phyloP scores from a whole-genome alignment of 495 filamentous ascomycete species.

The Hypoxylon subgilvum region DNA sequence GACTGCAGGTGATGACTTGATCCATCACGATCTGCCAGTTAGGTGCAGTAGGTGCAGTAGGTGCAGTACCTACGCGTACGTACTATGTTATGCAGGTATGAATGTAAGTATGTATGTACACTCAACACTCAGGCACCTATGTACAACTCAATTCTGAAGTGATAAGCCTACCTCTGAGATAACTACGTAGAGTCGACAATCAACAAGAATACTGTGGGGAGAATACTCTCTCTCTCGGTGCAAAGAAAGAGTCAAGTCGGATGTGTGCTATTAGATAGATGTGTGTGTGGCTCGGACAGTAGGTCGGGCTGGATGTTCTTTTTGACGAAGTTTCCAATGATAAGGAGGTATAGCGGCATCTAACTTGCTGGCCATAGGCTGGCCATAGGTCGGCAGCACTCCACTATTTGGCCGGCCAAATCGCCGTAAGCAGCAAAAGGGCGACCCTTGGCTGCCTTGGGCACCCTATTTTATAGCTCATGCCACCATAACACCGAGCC shows the following conservation, averaged over 20 bases:
- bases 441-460: conserved; percentile 35
- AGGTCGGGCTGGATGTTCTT: background rate
- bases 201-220: too few relatives aligned
- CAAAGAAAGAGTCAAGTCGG: too few relatives aligned
- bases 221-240: too few relatives aligned
- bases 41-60: too few relatives aligned
- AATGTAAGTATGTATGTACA: too few relatives aligned
- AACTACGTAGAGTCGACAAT: too few relatives aligned
- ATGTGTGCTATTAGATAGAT: too few relatives aligned
- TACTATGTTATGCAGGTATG: background rate
- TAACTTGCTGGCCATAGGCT: conserved; percentile 40
- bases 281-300: conserved; percentile 15
- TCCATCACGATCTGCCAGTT: too few relatives aligned
- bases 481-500: conserved; percentile 41
- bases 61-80: background rate
- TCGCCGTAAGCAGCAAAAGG: conserved; percentile 49
- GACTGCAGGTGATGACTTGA: too few relatives aligned
- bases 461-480: conserved; percentile 43
- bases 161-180: too few relatives aligned
- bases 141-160: too few relatives aligned
- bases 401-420: conserved; percentile 64
- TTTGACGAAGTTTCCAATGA: conserved; percentile 11
- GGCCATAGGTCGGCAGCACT: conserved; percentile 47
- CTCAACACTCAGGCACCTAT: too few relatives aligned
- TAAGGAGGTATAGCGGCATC: conserved; percentile 34